Conservation (phyloP, 257 asterid genomes). For the Verbena officinalis region DNA sequence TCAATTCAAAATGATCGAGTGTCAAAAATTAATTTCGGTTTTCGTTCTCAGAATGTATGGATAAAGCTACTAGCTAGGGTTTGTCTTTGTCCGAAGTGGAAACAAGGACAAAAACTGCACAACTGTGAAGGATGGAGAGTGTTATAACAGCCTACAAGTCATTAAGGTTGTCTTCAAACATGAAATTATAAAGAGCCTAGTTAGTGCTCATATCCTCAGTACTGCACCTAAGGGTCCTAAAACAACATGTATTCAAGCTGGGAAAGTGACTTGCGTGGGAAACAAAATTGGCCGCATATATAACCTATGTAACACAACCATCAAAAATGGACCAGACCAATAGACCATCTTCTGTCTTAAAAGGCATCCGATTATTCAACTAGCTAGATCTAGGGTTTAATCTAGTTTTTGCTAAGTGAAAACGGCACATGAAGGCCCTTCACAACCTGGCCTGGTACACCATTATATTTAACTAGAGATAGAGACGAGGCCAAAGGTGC, state of each 20-base stretch:
- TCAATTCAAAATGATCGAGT: no score
- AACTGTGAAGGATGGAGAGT: slow-evolving; percentile 20
- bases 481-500: not conserved
- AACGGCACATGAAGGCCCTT: slow-evolving; percentile 27
- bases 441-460: slow-evolving; percentile 29
- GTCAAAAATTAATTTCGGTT: no score
- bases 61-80: no score
- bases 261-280: slow-evolving; percentile 10
- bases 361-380: not conserved
- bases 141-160: slow-evolving; percentile 28
- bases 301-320: slow-evolving; percentile 5
- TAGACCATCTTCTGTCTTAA: slow-evolving; percentile 27
- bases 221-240: not conserved
- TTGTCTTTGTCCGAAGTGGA: no score
- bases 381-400: no score
- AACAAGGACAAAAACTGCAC: slow-evolving; percentile 19
- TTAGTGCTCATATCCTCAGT: not conserved
- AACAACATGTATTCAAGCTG: slow-evolving; percentile 1
- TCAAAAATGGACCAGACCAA: slow-evolving; percentile 27
- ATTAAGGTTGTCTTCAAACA: slow-evolving; percentile 31
- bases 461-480: not conserved
- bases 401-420: slow-evolving; percentile 17
- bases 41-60: no score
- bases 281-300: slow-evolving; percentile 11
- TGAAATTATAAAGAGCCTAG: slow-evolving; percentile 5